Evolutionary conservation across 2,329 filamentous ascomycete species (phyloP), one percentile per base, ranked within the genome.

Genomic region (Falciphora oryzae): DNA sequence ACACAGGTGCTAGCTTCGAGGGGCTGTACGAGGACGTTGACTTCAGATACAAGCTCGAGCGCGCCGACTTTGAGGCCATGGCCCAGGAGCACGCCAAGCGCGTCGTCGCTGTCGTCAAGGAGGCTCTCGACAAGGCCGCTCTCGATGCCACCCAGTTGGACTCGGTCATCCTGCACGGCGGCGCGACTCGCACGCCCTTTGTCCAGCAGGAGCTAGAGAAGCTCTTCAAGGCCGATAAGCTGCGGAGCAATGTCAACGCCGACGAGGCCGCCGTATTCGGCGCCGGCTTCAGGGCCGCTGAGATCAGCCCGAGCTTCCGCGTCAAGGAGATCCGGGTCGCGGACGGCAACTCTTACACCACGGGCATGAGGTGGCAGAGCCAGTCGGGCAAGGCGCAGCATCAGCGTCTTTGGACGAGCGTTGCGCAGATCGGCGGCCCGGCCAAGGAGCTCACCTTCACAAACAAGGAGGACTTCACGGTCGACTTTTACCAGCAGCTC

Each of bases 241-340:
- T 99, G 66, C 89, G 93, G 68, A 90, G 89, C 73, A 99, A 96
- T 71, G 95, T 99, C 73, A 99, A 99, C 79, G 91, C 94, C 14
- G 95, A 99, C 72, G 95, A 99, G 78, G 90, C 95, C 29, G 95
- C 95, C 62, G 95, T 96, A 13, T 96, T 98, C 75, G 95, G 95
- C 71, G 94, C 95, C 64, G 93, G 90, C 32, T 98, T 99, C 83
- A 92, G 93, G 73, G 95, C 92, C 62, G 95, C 95, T 63, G 88
- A 92, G 70, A 83, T 99, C 65, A 97, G 92, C 78, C 93, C 94
- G 57, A 94, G 91, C 75, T 99, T 99, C 87, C 89, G 93, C 67
- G 95, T 99, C 74, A 99, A 98, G 83, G 95, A 98, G 73, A 99
- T 99, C 69, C 85, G 91, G 66, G 86, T 91, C 63, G 84, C 81